phyloP scores from a whole-genome alignment of 176 grass and related monocot genomes.

The Cocos nucifera region DNA sequence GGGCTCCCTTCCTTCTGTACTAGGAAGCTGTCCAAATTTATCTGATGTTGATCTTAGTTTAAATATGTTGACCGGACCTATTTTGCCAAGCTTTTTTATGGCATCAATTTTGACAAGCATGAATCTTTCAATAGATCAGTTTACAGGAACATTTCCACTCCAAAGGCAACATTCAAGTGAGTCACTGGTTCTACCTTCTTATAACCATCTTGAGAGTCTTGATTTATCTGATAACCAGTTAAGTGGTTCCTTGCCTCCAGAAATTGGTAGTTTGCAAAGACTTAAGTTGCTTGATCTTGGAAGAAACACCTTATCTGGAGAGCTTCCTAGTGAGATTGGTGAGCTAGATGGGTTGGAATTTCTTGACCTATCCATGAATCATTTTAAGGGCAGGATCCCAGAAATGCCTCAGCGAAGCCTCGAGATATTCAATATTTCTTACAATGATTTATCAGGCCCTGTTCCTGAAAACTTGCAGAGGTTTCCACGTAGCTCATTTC shows the following conservation, averaged over 20 bases:
- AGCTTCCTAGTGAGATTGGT: conserved; percentile 60
- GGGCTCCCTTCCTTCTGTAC: conserved; percentile 58
- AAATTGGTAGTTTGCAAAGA: conserved; percentile 70
- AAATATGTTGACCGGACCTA: conserved; percentile 57
- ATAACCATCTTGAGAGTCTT: conserved; percentile 54
- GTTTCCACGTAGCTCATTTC: conserved; percentile 69
- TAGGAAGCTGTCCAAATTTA: conserved; percentile 67
- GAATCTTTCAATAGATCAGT: conserved; percentile 72
- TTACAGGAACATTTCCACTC: conserved; percentile 67
- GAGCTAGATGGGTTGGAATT: conserved; percentile 55
- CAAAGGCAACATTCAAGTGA: conserved; percentile 56
- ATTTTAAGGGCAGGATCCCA: conserved; percentile 62
- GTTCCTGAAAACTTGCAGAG: conserved; percentile 69
- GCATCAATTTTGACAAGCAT: conserved; percentile 48
- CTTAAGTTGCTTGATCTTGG: conserved; percentile 55
- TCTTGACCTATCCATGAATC: conserved; percentile 81
- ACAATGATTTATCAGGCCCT: conserved; percentile 70
- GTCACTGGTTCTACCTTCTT: conserved; percentile 54
- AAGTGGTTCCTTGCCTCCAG: conserved; percentile 53
- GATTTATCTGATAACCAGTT: conserved; percentile 81
- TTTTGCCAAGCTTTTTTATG: conserved; percentile 42
- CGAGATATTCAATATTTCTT: conserved; percentile 71
- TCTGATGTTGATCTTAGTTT: conserved; percentile 69
- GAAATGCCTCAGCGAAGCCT: conserved; percentile 62
- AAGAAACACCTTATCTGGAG: conserved; percentile 76